Evolutionary conservation across 75 land plant species (phyloP).

Genomic region (Selaginella tamariscina): DNA sequence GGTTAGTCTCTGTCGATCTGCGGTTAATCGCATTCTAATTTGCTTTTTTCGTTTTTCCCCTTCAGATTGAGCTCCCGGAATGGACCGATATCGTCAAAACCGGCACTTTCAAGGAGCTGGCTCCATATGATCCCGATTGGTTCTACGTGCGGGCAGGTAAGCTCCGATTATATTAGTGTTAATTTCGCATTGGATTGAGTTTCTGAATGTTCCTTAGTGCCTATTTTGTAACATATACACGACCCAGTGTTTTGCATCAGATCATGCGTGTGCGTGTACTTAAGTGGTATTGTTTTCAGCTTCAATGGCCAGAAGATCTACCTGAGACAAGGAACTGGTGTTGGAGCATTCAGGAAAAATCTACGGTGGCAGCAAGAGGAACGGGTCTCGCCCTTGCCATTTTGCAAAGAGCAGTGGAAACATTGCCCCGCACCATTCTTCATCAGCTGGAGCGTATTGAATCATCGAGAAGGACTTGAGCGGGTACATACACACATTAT

Average conservation of each 20-base stretch:
- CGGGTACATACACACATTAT: conserved; percentile 49
- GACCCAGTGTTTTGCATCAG: neutral
- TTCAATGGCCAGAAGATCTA: conserved; percentile 90
- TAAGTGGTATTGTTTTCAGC: conserved; percentile 30
- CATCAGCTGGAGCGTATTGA: conserved; percentile 60
- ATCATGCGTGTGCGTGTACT: neutral
- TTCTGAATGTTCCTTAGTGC: too few relatives aligned
- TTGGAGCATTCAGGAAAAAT: conserved; percentile 72
- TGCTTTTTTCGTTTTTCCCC: too few relatives aligned
- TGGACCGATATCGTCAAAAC: conserved; percentile 81
- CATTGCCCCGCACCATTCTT: conserved; percentile 68
- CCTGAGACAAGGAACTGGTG: conserved; percentile 70
- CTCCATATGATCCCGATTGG: conserved; percentile 75
- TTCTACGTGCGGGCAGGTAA: conserved; percentile 66
- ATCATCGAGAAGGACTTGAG: conserved; percentile 55
- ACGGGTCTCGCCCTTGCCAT: conserved; percentile 70
- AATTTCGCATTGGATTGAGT: too few relatives aligned
- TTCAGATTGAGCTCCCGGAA: conserved; percentile 54
- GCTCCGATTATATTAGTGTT: too few relatives aligned
- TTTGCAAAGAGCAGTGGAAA: conserved; percentile 83
- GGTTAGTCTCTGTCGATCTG: neutral
- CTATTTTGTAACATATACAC: too few relatives aligned
- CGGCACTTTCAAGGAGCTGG: conserved; percentile 55
- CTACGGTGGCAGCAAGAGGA: conserved; percentile 76
- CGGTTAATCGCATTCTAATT: neutral